Conservation (phyloP, 2,329 filamentous ascomycete species). For the Aspergillus caelatus region DNA sequence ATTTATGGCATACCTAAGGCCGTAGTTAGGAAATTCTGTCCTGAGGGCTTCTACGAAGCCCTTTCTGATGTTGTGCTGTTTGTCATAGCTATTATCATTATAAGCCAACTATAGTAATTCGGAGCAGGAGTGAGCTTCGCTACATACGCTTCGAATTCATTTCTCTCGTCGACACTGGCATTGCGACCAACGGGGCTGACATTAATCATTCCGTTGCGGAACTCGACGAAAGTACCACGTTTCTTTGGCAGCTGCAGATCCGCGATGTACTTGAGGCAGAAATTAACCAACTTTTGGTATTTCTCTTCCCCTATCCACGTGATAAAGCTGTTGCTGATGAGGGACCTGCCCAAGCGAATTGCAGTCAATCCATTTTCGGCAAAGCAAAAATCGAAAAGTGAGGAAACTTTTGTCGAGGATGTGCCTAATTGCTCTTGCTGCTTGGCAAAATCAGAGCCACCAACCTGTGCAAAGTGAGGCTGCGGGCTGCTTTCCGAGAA, state of each 20-base stretch:
- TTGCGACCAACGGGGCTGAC: constrained; percentile 73
- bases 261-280: constrained; percentile 61
- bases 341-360: constrained; percentile 75
- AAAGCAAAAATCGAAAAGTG: constrained; percentile 97
- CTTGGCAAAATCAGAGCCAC: constrained; percentile 87
- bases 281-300: constrained; percentile 65
- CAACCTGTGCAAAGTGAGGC: constrained; percentile 54
- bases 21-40: constrained; percentile 79
- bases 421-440: constrained; percentile 94
- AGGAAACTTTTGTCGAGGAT: constrained; percentile 68
- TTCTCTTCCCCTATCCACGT: constrained; percentile 82
- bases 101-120: constrained; percentile 14
- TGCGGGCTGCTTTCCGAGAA: neutral
- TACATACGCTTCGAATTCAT: constrained; percentile 69
- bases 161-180: constrained; percentile 75
- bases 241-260: constrained; percentile 64
- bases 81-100: constrained; percentile 63
- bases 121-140: constrained; percentile 5
- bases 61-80: constrained; percentile 72
- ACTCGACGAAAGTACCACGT: constrained; percentile 69
- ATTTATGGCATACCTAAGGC: constrained; percentile 71
- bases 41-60: constrained; percentile 76
- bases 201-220: constrained; percentile 68
- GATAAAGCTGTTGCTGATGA: constrained; percentile 86
- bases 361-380: constrained; percentile 94